Conservation (phyloP, 2,329 filamentous ascomycete genomes). For the Beauveria australis region DNA sequence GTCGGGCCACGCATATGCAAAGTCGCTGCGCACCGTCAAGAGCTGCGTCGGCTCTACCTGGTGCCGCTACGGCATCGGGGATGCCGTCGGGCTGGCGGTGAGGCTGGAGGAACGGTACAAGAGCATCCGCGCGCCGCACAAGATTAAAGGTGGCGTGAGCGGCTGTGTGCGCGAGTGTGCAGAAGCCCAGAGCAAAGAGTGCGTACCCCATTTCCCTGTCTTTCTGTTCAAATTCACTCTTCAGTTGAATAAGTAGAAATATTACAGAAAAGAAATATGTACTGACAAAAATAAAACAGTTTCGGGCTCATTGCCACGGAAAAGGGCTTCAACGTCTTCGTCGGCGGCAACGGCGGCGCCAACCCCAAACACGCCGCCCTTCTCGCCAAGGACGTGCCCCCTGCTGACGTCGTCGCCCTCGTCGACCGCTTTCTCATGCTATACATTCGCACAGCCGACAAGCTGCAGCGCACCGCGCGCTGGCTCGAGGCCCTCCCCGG, state of each 20-base stretch:
- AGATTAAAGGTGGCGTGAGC: slow-evolving; percentile 83
- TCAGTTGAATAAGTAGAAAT: too few species aligned
- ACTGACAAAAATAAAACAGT: slow-evolving; percentile 27
- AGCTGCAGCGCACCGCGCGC: slow-evolving; percentile 77
- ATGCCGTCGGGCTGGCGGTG: slow-evolving; percentile 86
- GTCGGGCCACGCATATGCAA: slow-evolving; percentile 84
- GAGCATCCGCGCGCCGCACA: slow-evolving; percentile 80
- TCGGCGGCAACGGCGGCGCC: slow-evolving; percentile 81
- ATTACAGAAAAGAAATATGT: too few species aligned
- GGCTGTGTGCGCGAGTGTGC: slow-evolving; percentile 91
- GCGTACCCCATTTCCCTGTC: slow-evolving; percentile 21
- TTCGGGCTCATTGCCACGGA: slow-evolving; percentile 89
- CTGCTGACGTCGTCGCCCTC: slow-evolving; percentile 73
- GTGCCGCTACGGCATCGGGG: slow-evolving; percentile 83
- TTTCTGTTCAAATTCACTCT: too few species aligned
- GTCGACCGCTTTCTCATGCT: slow-evolving; percentile 87
- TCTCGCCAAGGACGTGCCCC: slow-evolving; percentile 76
- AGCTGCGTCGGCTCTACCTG: slow-evolving; percentile 86
- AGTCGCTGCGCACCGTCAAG: slow-evolving; percentile 82
- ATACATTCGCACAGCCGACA: slow-evolving; percentile 89
- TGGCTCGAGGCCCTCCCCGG: slow-evolving; percentile 82
- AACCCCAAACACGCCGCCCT: slow-evolving; percentile 77
- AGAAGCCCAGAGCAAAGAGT: slow-evolving; percentile 89
- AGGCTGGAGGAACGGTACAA: slow-evolving; percentile 86
- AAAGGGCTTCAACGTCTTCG: slow-evolving; percentile 89